Evolutionary conservation across 208 protist genomes (phyloP).

Genomic region (Trypanosoma theileri): DNA sequence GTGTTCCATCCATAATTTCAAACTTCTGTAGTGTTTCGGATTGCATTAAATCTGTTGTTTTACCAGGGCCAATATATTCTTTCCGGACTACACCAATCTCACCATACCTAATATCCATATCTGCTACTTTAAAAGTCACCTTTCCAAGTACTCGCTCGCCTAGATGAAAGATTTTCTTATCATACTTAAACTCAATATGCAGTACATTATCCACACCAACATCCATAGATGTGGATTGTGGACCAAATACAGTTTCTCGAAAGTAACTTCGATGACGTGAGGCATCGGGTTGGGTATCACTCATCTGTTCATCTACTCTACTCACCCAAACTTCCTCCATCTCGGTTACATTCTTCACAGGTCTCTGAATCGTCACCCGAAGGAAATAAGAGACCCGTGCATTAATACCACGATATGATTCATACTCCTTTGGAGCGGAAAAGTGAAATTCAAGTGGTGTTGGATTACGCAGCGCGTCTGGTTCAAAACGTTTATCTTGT

Average conservation of each 20-base stretch:
- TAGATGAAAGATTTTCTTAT: conserved; percentile 81
- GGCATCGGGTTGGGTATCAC: conserved; percentile 47
- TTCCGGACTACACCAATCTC: conserved; percentile 81
- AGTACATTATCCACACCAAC: conserved; percentile 85
- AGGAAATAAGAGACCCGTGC: conserved; percentile 72
- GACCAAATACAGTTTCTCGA: conserved; percentile 69
- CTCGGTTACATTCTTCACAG: conserved; percentile 64
- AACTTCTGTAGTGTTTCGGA: conserved; percentile 86
- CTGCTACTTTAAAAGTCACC: conserved; percentile 76
- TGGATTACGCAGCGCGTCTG: conserved; percentile 45
- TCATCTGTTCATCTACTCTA: conserved; percentile 50
- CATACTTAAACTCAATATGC: conserved; percentile 92
- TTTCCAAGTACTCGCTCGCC: conserved; percentile 74
- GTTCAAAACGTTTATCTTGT: conserved; percentile 73
- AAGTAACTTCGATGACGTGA: conserved; percentile 66
- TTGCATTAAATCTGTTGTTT: conserved; percentile 43
- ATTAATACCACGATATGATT: conserved; percentile 82
- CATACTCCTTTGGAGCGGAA: conserved; percentile 65
- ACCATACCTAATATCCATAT: conserved; percentile 74
- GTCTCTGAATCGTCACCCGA: conserved; percentile 54
- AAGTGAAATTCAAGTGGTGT: conserved; percentile 76
- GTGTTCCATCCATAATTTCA: conserved; percentile 92
- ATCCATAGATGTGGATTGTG: conserved; percentile 72
- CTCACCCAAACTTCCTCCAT: conserved; percentile 79
- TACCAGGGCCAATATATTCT: conserved; percentile 48